Evolutionary conservation across 495 filamentous ascomycete genomes (phyloP), one percentile per base, ranked within the genome.

Genomic region (Aspergillus saccharolyticus): DNA sequence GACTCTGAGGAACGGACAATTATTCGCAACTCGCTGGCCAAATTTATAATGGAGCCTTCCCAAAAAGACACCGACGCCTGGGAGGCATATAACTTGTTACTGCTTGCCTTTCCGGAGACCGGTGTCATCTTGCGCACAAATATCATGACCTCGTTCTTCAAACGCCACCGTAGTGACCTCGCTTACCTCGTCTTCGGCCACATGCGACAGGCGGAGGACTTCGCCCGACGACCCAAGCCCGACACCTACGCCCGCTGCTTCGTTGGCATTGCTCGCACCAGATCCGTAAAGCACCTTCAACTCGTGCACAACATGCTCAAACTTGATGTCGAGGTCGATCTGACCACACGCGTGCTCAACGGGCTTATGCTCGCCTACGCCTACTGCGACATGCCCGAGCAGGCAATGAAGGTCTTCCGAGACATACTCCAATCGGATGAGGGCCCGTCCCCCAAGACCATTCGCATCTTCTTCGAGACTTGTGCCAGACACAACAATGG

Each of bases 271-370:
- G 89, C 87, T 16, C 72, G 78, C 22, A 77, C 76, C 8, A 81
- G 74, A 0, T 86, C 95, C 58, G 54, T 71, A 3, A 85, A 89
- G 33, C 82, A 81, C 42, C 72, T 96, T 30, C 78, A 84, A 55
- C 80, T 86, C 42, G 80, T 96, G 16, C 88, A 95, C 66, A 96
- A 96, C 63, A 91, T 95, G 83, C 78, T 96, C 47, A 96, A 96
- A 70, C 84, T 97, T 59, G 94, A 97, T 71, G 74, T 84, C 9
- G 78, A 82, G 44, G 77, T 97, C 39, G 86, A 94, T 56, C 77
- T 87, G 16, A 86, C 84, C 66, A 97, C 93, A 1, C 74, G 74
- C 49, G 68, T 97, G 0, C 78, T 84, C 51, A 96, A 96, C 62
- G 81, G 85, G 0, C 74, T 98, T 22, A 96, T 98, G 88, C 75